phyloP scores from a whole-genome alignment of 1,139 yeast species.

The Keqinozyma sinolaborantium region DNA sequence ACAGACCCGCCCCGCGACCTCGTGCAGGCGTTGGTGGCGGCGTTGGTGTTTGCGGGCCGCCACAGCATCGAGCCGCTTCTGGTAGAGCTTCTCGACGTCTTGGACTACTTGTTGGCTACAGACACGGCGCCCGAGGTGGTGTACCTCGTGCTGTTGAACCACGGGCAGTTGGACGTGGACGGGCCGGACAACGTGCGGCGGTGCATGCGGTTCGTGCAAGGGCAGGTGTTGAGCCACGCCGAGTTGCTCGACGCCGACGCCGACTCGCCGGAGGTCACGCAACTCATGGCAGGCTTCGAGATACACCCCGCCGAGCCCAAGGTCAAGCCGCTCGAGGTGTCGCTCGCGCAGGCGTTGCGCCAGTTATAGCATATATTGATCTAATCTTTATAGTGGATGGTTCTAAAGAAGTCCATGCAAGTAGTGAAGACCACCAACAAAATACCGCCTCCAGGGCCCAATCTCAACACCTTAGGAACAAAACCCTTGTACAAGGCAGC shows the following conservation, averaged over 20 bases:
- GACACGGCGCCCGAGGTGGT: not conserved
- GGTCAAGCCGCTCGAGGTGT: slow-evolving; percentile 5
- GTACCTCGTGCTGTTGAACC: not conserved
- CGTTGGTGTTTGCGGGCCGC: no score
- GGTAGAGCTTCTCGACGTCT: not conserved
- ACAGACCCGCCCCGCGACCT: no score
- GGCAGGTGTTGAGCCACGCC: slow-evolving; percentile 4
- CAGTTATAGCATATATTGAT: no score
- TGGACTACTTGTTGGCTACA: not conserved
- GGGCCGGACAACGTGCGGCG: not conserved
- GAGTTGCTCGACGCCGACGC: slow-evolving; percentile 22
- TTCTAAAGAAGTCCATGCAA: slow-evolving; percentile 91
- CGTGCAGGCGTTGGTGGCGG: no score
- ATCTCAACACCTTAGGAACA: slow-evolving; percentile 93
- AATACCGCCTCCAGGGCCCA: slow-evolving; percentile 99
- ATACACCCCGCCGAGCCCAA: slow-evolving; percentile 5
- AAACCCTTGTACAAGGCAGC: slow-evolving; percentile 90
- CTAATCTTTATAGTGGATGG: slow-evolving; percentile 37
- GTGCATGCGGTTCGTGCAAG: not conserved
- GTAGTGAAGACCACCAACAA: slow-evolving; percentile 91
- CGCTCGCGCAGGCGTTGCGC: no score
- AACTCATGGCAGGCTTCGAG: slow-evolving; percentile 17
- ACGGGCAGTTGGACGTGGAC: not conserved
- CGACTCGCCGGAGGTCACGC: slow-evolving; percentile 26
- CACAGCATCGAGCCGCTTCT: no score